These are phyloP conservation scores for Lojkania enalia DNA, from an alignment of 2,329 filamentous ascomycete species.

Conservation along the genomic window DNA sequence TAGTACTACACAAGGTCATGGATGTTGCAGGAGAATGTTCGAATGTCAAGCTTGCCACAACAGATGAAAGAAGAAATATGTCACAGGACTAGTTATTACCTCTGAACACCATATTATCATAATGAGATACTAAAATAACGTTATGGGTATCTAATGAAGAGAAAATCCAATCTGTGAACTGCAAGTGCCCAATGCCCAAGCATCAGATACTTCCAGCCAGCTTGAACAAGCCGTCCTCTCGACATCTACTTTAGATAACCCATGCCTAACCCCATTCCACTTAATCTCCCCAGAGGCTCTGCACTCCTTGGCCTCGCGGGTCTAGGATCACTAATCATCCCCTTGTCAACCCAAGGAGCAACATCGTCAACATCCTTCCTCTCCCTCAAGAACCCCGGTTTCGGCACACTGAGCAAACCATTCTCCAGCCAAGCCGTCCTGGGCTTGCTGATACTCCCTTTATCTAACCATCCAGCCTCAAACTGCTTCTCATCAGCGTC, in stretches of 20 bases:
- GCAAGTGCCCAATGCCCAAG: too few species aligned
- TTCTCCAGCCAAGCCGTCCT: constrained; percentile 18
- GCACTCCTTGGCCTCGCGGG: constrained; percentile 25
- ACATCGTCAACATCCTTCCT: constrained; percentile 6
- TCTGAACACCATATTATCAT: too few species aligned
- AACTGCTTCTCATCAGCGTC: constrained; percentile 8
- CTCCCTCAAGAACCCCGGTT: constrained; percentile 20
- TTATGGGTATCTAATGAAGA: neutral
- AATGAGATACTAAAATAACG: too few species aligned
- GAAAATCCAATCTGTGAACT: neutral
- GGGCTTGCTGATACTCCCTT: constrained; percentile 21
- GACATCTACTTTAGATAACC: constrained; percentile 21
- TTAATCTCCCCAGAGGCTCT: constrained; percentile 29
- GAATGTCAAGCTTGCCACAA: too few species aligned
- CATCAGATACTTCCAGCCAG: too few species aligned
- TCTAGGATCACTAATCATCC: constrained; percentile 17
- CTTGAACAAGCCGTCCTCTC: too few species aligned
- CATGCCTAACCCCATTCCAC: constrained; percentile 31
- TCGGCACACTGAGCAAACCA: constrained; percentile 23
- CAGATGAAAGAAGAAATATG: too few species aligned
- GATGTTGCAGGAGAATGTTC: too few species aligned
- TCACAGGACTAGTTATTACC: too few species aligned
- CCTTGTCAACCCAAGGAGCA: constrained; percentile 15
- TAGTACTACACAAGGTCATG: too few species aligned
- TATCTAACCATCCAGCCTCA: constrained; percentile 17